Percentiles rank a stretch among this genome's conserved stretches.
Evolutionary conservation across 345 rosid species (phyloP).

Genomic region (Populus nigra): DNA sequence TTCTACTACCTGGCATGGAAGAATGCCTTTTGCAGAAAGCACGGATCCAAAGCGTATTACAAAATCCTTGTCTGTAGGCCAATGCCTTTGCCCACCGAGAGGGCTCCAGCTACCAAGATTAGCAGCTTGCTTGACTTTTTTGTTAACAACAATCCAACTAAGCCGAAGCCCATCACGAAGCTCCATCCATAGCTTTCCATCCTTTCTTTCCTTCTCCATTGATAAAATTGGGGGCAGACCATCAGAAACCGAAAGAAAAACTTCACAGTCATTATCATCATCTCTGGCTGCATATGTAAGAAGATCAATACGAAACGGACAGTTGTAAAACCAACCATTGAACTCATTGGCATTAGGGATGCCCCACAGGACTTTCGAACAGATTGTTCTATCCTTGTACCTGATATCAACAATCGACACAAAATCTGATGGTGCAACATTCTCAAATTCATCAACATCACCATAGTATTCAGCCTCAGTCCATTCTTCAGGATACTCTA

Average conservation of each 20-base stretch:
- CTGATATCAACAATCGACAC: conserved; percentile 65
- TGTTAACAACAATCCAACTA: conserved; percentile 76
- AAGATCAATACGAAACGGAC: conserved; percentile 69
- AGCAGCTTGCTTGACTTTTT: conserved; percentile 60
- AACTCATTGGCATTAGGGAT: conserved; percentile 62
- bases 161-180: conserved; percentile 62
- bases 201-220: conserved; percentile 69
- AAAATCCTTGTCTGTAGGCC: conserved; percentile 80
- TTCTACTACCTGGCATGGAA: conserved; percentile 64
- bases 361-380: conserved; percentile 73
- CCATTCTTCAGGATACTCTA: conserved; percentile 66
- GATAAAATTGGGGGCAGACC: conserved; percentile 61
- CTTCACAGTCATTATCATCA: conserved; percentile 47
- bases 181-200: conserved; percentile 72
- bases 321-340: conserved; percentile 68
- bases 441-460: conserved; percentile 47
- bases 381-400: conserved; percentile 55
- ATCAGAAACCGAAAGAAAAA: conserved; percentile 57
- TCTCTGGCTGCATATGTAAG: conserved; percentile 44
- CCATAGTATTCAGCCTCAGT: conserved; percentile 74
- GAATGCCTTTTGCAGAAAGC: conserved; percentile 67
- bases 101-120: conserved; percentile 79
- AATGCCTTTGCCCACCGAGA: conserved; percentile 77
- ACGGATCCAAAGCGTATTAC: conserved; percentile 70
- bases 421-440: conserved; percentile 55